Evolutionary conservation across 441 rosid genomes (phyloP), one percentile per base, ranked within the genome.

Genomic region (Gossypium davidsonii): DNA sequence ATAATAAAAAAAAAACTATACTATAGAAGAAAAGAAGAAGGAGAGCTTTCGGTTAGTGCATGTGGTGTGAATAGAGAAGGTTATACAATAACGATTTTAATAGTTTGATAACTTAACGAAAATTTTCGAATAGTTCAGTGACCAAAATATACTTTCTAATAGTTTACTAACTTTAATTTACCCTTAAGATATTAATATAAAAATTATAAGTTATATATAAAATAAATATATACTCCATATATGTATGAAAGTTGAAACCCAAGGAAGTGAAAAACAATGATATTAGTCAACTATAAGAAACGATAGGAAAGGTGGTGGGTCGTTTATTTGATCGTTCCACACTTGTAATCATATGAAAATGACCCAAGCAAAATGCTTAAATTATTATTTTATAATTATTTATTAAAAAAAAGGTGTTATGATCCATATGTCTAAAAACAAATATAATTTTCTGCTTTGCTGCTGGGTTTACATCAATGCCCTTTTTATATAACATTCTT

Each of bases 271-370:
- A 48, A 42, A 60, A 17, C 17, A 57, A 69, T 57, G 37, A 23
- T 23, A 25, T 1, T 25, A 58, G 62, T 56, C 28, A 2, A 23
- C 31, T 9, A 11, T 11, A 57, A 23, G n/a, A 23, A 57, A 57
- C 8, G 1, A 21, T 23, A 25, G 15, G n/a, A 57, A 23, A 57
- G 31, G 62, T 78, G 77, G 56, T 70, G 72, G 77, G 80, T 78
- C 72, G 20, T 26, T 3, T 42, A 44, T 44, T 20, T n/a, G 28
- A 57, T 71, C 20, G 10, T 11, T 71, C 37, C 8, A 42, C 57
- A 28, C 21, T 57, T 71, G n/a, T 39, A 65, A 56, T 71, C 74
- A 44, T 57, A 6, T 42, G 48, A 48, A 44, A 61, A 58, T 58
- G 62, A 58, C 37, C 62, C 11, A 23, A 56, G 10, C 14, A 56